These are phyloP conservation scores for Fonsecaea pugnacius DNA, from an alignment of 2,329 filamentous ascomycete species.

Conservation along the genomic window DNA sequence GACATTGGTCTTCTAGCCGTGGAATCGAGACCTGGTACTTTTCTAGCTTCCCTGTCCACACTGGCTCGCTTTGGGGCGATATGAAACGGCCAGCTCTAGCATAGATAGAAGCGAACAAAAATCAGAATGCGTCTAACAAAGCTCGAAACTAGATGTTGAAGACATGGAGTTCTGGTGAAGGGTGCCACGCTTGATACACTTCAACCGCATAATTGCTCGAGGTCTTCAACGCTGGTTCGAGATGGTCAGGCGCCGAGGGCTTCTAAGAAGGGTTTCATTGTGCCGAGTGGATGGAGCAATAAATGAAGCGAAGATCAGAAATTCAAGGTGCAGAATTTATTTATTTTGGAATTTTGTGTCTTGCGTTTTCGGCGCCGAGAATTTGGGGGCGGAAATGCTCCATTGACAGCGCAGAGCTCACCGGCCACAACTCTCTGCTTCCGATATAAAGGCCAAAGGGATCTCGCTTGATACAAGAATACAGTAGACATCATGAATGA, in stretches of 20 bases:
- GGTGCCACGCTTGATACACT: not conserved
- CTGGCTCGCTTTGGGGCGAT: constrained; percentile 62
- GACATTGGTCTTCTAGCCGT: constrained; percentile 17
- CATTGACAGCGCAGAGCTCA: not conserved
- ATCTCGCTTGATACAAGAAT: not conserved
- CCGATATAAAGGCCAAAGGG: not conserved
- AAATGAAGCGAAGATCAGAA: not conserved
- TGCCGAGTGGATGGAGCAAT: not conserved
- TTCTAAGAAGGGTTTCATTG: not conserved
- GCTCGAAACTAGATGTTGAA: not conserved
- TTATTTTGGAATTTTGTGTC: not conserved
- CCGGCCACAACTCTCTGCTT: not conserved
- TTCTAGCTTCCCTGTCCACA: constrained; percentile 73
- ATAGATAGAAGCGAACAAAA: constrained; percentile 58
- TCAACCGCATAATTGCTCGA: not conserved
- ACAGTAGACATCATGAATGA: not conserved
- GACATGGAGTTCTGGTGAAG: not conserved
- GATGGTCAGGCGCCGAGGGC: not conserved
- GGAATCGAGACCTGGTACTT: constrained; percentile 43
- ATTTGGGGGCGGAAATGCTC: not conserved
- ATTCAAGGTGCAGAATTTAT: not conserved
- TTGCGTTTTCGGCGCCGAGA: not conserved
- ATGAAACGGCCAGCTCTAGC: constrained; percentile 69
- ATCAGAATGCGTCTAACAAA: not conserved
- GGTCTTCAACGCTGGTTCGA: not conserved